phyloP scores from a whole-genome alignment of 306 rosid species.

The Ziziphus jujuba region DNA sequence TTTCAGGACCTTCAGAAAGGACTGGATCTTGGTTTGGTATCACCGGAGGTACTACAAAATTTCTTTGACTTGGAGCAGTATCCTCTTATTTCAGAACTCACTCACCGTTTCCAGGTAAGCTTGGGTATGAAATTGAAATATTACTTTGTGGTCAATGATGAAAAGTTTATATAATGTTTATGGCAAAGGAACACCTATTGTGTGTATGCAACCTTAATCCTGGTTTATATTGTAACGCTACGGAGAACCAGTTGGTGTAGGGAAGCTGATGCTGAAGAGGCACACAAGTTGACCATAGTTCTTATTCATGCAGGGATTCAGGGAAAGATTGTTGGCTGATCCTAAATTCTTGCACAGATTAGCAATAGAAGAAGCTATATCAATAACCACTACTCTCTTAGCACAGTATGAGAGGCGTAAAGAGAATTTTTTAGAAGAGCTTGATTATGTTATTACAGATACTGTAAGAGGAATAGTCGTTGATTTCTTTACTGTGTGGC shows the following conservation, averaged over 20 bases:
- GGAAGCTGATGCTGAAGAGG: constrained; percentile 1
- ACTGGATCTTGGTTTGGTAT: constrained; percentile 91
- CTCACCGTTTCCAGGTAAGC: constrained; percentile 87
- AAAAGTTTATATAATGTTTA: constrained; percentile 13
- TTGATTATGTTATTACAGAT: constrained; percentile 87
- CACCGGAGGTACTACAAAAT: constrained; percentile 91
- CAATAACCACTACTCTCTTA: constrained; percentile 73
- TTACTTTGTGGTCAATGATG: constrained; percentile 18
- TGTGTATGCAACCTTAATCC: background rate
- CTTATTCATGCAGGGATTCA: constrained; percentile 78
- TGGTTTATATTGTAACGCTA: background rate
- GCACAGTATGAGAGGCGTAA: constrained; percentile 89
- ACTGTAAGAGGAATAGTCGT: constrained; percentile 75
- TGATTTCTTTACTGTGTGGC: constrained; percentile 99
- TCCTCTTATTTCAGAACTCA: constrained; percentile 85
- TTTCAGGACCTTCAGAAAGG: constrained; percentile 97
- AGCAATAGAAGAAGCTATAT: constrained; percentile 93
- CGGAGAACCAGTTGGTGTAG: constrained; percentile 1
- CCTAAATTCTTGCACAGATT: constrained; percentile 88
- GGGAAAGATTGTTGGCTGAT: constrained; percentile 98
- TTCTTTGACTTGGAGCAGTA: constrained; percentile 89
- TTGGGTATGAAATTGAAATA: constrained; percentile 13
- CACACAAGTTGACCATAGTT: constrained; percentile 15
- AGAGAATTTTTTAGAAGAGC: constrained; percentile 82
- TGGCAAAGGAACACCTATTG: background rate